Evolutionary conservation across 202 grass and related monocot genomes (phyloP), one percentile per base, ranked within the genome.

Genomic region (Setaria viridis): DNA sequence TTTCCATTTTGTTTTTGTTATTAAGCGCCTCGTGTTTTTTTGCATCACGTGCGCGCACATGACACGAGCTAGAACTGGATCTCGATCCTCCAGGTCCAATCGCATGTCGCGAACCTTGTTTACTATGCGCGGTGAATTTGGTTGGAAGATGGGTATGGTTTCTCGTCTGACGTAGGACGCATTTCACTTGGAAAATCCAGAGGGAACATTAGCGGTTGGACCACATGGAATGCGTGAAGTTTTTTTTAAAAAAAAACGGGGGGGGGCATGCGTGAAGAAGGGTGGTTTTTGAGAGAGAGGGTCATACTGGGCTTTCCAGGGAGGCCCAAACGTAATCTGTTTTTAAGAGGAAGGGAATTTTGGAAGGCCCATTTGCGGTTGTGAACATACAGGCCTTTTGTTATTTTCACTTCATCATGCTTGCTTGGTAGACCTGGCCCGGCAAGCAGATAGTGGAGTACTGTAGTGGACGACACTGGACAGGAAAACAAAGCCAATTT

Each of bases 21-120:
- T 63, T 12, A 62, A 7, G 2, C 8, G 4, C 11, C 16, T 42
- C 34, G 32, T 32, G 9, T 14, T 57, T 73, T n/a, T 10, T 10
- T 19, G 7, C 48, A 43, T 58, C 84, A 84, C 84, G 54, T 87
- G 74, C 67, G 32, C 21, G 80, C 84, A 87, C 84, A 47, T 87
- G 88, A 68, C 58, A 17, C 1, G 58, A 74, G 32, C 74, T 58
- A 4, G 37, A 25, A 25, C 37, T 39, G 33, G 84, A 83, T 90
- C 83, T 90, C 39, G 67, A 86, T 74, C 67, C 2, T 17, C 14
- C 2, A 10, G 35, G 37, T 19, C 42, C 69, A 76, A 58, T 67
- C 48, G 21, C 19, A 21, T 16, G 37, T 11, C 11, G 37, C 21
- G 39, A 71, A 19, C 51, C 0, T 69, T 54, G 25, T 25, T 34